Base-by-base conservation (phyloP, 148 eudicot species). In the Vaccinium macrocarpon region DNA sequence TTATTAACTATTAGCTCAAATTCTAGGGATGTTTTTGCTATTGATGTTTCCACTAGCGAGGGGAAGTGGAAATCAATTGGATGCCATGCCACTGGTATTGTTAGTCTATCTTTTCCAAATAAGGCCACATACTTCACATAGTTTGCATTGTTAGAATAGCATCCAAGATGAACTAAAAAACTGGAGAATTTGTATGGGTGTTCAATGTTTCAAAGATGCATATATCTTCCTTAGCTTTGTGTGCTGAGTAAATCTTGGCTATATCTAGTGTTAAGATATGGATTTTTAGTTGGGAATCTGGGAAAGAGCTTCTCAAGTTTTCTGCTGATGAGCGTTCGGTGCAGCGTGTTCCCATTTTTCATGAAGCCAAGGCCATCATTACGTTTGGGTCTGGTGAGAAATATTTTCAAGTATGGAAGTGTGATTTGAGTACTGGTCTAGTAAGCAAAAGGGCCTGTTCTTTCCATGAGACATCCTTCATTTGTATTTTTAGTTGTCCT, bases 281-380 rank as follows among this genome's bases (percentile, higher is more conserved):
- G 75, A 80, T 88, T 80, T 81, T 84, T 55, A 82, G 81, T 82
- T 82, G 82, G 87, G 88, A 88, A 71, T 81, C 51, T 74, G 90
- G 86, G 68, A 82, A 88, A 64, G 88, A 84, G 78, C 55, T 88
- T 79, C 64, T 86, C 80, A 88, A 88, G 84, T 86, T 88, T 70
- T 82, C 90, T 79, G 29, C 86, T 42, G 82, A 84, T 74, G 78
- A 27, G 84, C 87, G 80, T 12, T 57, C 71, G 1, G 85, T 85
- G 82, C 82, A 84, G 29, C 55, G 38, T 57, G 79, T 88, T 27
- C 79, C 76, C 62, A 29, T 76, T 51, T 74, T 85, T 80, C 87
- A 86, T 78, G 87, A 82, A 76, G 77, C 68, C 61, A 86, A 86
- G 76, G 61, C 80, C 84, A 79, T 86, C 8, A 71, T 86, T 80